Evolutionary conservation across 805 yeast genomes (phyloP).

Genomic region (Cyberlindnera euphorbiae): DNA sequence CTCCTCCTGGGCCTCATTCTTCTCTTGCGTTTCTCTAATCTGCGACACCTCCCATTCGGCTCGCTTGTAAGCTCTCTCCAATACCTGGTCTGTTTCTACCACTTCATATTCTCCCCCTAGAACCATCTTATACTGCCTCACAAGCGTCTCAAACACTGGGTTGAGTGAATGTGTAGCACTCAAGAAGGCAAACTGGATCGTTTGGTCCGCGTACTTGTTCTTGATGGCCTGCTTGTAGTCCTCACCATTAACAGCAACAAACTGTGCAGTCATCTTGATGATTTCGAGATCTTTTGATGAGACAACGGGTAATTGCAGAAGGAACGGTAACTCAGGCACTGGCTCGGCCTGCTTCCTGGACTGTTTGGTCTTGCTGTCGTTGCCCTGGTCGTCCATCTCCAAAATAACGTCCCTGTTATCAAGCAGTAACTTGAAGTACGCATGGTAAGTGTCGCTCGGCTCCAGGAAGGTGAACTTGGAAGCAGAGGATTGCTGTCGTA

Average conservation of each 20-base stretch:
- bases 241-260: slow-evolving; percentile 56
- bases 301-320: slow-evolving; percentile 30
- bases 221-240: slow-evolving; percentile 38
- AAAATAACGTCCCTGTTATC: slow-evolving; percentile 26
- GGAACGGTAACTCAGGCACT: not conserved
- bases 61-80: slow-evolving; percentile 45
- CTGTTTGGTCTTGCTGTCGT: slow-evolving; percentile 8
- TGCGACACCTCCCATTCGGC: slow-evolving; percentile 47
- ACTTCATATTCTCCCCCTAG: slow-evolving; percentile 19
- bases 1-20: slow-evolving; percentile 31
- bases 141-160: slow-evolving; percentile 40
- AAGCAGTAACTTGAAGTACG: slow-evolving; percentile 50
- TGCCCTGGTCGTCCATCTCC: slow-evolving; percentile 16
- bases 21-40: too few species aligned
- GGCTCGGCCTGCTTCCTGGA: not conserved
- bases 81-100: slow-evolving; percentile 27
- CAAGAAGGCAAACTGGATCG: slow-evolving; percentile 66
- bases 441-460: slow-evolving; percentile 48
- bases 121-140: slow-evolving; percentile 49
- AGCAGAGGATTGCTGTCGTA: slow-evolving; percentile 42
- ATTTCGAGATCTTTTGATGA: slow-evolving; percentile 62
- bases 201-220: slow-evolving; percentile 29
- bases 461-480: slow-evolving; percentile 62
- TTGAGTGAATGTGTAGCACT: slow-evolving; percentile 56
- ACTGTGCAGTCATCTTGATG: slow-evolving; percentile 68